Evolutionary conservation across 2,329 filamentous ascomycete genomes (phyloP).

Genomic region (Arachnomyces sp.): DNA sequence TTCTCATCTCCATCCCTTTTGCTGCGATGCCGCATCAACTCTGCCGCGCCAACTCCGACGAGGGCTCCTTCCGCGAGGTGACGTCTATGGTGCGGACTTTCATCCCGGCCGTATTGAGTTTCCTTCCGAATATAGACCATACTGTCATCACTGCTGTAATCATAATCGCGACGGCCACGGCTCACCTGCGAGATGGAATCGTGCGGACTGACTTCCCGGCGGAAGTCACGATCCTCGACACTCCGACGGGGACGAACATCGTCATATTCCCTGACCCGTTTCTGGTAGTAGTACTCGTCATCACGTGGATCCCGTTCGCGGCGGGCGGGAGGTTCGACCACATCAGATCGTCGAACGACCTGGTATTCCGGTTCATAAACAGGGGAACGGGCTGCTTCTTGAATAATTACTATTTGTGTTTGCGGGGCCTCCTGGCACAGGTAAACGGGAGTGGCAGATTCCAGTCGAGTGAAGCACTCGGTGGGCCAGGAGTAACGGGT

Average conservation of each 20-base stretch:
- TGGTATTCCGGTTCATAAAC: constrained; percentile 54
- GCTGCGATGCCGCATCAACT: constrained; percentile 51
- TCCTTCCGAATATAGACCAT: constrained; percentile 53
- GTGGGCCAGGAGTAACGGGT: constrained; percentile 47
- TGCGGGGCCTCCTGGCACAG: constrained; percentile 39
- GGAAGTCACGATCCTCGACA: constrained; percentile 33
- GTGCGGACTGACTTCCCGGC: constrained; percentile 42
- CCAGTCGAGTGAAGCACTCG: constrained; percentile 44
- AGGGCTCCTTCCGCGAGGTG: constrained; percentile 57
- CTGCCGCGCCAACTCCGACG: constrained; percentile 54
- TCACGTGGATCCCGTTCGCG: constrained; percentile 41
- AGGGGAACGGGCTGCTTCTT: constrained; percentile 45
- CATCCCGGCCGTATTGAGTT: constrained; percentile 32
- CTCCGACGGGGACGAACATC: constrained; percentile 36
- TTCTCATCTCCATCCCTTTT: constrained; percentile 50
- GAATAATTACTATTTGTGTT: constrained; percentile 49
- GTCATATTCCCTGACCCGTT: constrained; percentile 48
- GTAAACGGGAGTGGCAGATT: constrained; percentile 36
- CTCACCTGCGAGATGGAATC: constrained; percentile 47
- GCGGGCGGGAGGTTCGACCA: constrained; percentile 39
- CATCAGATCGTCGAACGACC: constrained; percentile 51
- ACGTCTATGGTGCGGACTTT: constrained; percentile 45
- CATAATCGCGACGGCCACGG: constrained; percentile 33
- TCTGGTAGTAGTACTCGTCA: constrained; percentile 57
- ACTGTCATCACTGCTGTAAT: constrained; percentile 54